A percentile compares a stretch with the other conserved stretches of the same genome.
These are phyloP conservation scores for Fistulifera pelliculosa DNA, from an alignment of 108 stramenopile genomes.

Conservation along the genomic window DNA sequence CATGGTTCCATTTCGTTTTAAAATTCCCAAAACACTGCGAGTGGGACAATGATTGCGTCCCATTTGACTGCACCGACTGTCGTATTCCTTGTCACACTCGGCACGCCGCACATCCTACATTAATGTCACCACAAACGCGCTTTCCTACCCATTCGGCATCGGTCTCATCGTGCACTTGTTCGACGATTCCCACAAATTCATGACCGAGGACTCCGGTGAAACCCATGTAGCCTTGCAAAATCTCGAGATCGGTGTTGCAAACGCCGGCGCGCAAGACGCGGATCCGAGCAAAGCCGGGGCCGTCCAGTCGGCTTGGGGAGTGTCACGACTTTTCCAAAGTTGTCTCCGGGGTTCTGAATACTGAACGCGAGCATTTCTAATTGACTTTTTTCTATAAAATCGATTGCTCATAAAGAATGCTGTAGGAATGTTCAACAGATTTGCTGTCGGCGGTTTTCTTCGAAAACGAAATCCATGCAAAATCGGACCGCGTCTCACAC, in stretches of 20 bases:
- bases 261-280: slow-evolving; percentile 60
- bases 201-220: slow-evolving; percentile 59
- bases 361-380: slow-evolving; percentile 23
- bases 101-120: slow-evolving; percentile 53
- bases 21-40: slow-evolving; percentile 65
- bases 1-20: slow-evolving; percentile 64
- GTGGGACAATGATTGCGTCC: slow-evolving; percentile 64
- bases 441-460: too few species aligned
- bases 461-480: too few species aligned
- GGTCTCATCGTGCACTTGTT: slow-evolving; percentile 14
- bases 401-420: too few species aligned
- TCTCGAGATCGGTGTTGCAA: slow-evolving; percentile 77
- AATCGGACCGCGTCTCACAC: too few species aligned
- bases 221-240: slow-evolving; percentile 75
- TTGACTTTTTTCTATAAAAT: too few species aligned
- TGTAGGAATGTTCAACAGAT: too few species aligned
- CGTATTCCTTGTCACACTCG: slow-evolving; percentile 18
- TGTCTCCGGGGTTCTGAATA: slow-evolving; percentile 27
- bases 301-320: slow-evolving; percentile 4
- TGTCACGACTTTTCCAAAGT: slow-evolving; percentile 12
- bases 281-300: slow-evolving; percentile 27
- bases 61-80: slow-evolving; percentile 6
- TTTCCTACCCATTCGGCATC: slow-evolving; percentile 28
- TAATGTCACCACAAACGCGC: slow-evolving; percentile 69
- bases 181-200: slow-evolving; percentile 70